phyloP scores from a whole-genome alignment of 2,329 filamentous ascomycete genomes.

The Diaporthe sp. region DNA sequence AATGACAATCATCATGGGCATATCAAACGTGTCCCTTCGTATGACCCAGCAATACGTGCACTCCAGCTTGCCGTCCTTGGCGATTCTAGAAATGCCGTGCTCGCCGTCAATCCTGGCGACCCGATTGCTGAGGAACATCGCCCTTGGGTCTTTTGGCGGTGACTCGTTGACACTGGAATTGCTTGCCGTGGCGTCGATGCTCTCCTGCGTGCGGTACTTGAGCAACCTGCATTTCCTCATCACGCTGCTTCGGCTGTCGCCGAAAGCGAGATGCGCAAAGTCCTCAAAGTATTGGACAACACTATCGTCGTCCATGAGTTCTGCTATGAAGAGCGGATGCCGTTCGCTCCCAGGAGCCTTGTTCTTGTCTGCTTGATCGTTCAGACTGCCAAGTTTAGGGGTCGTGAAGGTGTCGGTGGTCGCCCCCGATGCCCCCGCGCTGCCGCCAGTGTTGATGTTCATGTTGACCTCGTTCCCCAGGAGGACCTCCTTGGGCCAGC shows the following conservation, averaged over 20 bases:
- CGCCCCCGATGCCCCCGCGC: conserved; percentile 55
- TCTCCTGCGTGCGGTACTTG: conserved; percentile 86
- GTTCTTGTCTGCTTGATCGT: conserved; percentile 50
- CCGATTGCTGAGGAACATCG: conserved; percentile 68
- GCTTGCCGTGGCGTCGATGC: conserved; percentile 51
- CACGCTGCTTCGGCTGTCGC: conserved; percentile 87
- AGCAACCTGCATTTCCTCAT: conserved; percentile 87
- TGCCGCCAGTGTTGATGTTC: conserved; percentile 81
- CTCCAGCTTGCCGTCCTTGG: conserved; percentile 90
- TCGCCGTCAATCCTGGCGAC: conserved; percentile 77
- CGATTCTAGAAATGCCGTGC: conserved; percentile 84
- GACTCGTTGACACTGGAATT: conserved; percentile 50
- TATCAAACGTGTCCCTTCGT: conserved; percentile 96
- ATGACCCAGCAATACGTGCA: conserved; percentile 98
- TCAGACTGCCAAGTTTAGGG: conserved; percentile 63
- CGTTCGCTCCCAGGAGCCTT: conserved; percentile 62
- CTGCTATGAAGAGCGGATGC: conserved; percentile 90
- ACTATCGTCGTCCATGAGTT: conserved; percentile 92
- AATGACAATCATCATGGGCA: conserved; percentile 98
- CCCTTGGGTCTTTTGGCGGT: conserved; percentile 59
- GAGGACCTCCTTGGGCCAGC: conserved; percentile 91
- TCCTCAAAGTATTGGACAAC: conserved; percentile 97
- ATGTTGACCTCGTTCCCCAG: conserved; percentile 88
- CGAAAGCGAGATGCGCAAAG: conserved; percentile 92
- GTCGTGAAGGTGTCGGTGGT: conserved; percentile 60